A percentile compares a stretch with the other conserved stretches of the same genome.
phyloP scores from a whole-genome alignment of 768 basidiomycete genomes.

The Suillus tomentosus region DNA sequence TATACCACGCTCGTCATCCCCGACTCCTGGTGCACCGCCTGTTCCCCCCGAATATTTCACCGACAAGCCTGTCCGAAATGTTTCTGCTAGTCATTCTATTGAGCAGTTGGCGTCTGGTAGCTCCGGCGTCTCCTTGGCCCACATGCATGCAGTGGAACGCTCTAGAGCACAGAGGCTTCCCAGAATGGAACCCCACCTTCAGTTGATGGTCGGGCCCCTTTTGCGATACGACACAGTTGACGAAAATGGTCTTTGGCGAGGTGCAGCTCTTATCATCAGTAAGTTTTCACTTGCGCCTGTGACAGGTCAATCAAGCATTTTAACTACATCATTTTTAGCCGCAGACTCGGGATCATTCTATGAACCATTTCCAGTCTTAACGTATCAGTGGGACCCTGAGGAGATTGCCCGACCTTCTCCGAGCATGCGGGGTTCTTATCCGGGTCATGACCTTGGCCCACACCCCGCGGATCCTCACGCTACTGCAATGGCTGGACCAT shows the following conservation, averaged over 20 bases:
- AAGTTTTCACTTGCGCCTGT: slow-evolving; percentile 35
- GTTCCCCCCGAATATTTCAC: slow-evolving; percentile 43
- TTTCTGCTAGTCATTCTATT: slow-evolving; percentile 5
- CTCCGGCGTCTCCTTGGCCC: slow-evolving; percentile 39
- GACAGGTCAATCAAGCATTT: background rate
- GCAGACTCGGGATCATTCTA: slow-evolving; percentile 80
- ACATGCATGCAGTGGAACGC: slow-evolving; percentile 63
- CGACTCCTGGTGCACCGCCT: slow-evolving; percentile 45
- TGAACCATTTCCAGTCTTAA: slow-evolving; percentile 69
- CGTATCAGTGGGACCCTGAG: slow-evolving; percentile 75
- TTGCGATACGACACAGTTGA: slow-evolving; percentile 90
- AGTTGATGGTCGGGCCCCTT: slow-evolving; percentile 91
- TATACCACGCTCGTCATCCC: slow-evolving; percentile 33
- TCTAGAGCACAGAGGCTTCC: slow-evolving; percentile 58
- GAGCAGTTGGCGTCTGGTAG: slow-evolving; percentile 24
- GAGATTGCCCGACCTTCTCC: slow-evolving; percentile 24
- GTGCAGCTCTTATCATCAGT: slow-evolving; percentile 89
- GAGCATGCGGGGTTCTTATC: slow-evolving; percentile 26
- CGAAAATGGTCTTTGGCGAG: slow-evolving; percentile 78
- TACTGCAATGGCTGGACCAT: slow-evolving; percentile 37
- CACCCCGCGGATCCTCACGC: slow-evolving; percentile 78
- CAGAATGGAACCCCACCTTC: slow-evolving; percentile 80
- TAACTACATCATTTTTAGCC: slow-evolving; percentile 41
- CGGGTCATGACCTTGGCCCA: slow-evolving; percentile 56
- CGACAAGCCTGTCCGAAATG: slow-evolving; percentile 29